phyloP scores from a whole-genome alignment of 192 early-diverging fungal genomes.

The Neocallimastix lanati region DNA sequence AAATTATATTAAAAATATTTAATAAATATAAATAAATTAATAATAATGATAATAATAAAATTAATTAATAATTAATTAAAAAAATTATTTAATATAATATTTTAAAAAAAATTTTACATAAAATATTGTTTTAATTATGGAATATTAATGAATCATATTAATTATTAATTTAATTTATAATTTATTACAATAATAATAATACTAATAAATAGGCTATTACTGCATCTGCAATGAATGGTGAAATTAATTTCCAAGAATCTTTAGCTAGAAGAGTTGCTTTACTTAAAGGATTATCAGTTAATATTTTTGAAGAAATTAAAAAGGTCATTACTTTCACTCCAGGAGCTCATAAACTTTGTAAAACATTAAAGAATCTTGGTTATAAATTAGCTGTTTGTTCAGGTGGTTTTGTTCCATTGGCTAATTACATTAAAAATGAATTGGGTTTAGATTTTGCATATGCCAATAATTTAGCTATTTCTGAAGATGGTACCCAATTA shows the following conservation, averaged over 20 bases:
- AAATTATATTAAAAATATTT: no score
- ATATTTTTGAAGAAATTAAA: slow-evolving; percentile 63
- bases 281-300: slow-evolving; percentile 64
- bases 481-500: slow-evolving; percentile 59
- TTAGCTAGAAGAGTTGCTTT: slow-evolving; percentile 67
- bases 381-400: slow-evolving; percentile 92
- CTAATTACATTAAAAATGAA: slow-evolving; percentile 71
- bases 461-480: slow-evolving; percentile 72
- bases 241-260: slow-evolving; percentile 93
- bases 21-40: no score
- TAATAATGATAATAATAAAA: no score
- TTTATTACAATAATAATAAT: background rate
- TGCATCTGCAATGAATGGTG: slow-evolving; percentile 91
- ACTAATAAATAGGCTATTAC: slow-evolving; percentile 55
- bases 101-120: no score
- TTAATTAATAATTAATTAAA: no score
- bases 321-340: slow-evolving; percentile 64
- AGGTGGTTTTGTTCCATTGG: slow-evolving; percentile 79
- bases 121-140: no score
- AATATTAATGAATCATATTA: no score
- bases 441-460: slow-evolving; percentile 92
- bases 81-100: no score
- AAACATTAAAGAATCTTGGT: slow-evolving; percentile 72
- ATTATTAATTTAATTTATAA: no score
- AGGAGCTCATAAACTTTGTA: slow-evolving; percentile 75